phyloP scores from a whole-genome alignment of 805 yeast species.

The Kazachstania martiniae region DNA sequence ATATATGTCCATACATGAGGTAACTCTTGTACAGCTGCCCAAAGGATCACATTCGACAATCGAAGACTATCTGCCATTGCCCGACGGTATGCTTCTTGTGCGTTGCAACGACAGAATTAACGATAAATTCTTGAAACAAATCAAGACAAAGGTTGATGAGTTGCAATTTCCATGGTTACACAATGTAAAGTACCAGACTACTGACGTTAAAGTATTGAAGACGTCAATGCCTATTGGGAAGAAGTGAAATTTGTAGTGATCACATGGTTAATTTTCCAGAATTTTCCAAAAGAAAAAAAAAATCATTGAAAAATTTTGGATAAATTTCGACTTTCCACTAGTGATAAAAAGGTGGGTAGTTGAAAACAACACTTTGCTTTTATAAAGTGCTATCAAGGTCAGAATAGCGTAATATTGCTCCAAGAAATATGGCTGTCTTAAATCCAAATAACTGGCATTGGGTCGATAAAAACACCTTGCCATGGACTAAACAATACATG shows the following conservation, averaged over 20 bases:
- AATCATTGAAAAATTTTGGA: too few relatives aligned
- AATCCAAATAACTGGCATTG: constrained; percentile 74
- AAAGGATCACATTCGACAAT: constrained; percentile 25
- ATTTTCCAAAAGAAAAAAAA: too few relatives aligned
- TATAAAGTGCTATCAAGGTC: too few relatives aligned
- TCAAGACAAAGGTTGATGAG: constrained; percentile 10
- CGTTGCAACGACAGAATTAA: constrained; percentile 14
- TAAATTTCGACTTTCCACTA: too few relatives aligned
- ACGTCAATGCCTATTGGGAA: constrained; percentile 11
- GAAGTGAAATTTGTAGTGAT: background rate
- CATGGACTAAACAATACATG: constrained; percentile 50
- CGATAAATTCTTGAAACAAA: constrained; percentile 10
- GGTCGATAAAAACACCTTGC: constrained; percentile 58
- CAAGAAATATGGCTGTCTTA: constrained; percentile 46
- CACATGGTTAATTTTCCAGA: background rate
- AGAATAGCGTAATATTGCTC: background rate
- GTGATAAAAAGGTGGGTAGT: too few relatives aligned
- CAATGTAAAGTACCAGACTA: constrained; percentile 8
- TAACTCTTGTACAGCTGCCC: constrained; percentile 54
- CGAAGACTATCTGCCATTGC: constrained; percentile 3
- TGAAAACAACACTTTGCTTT: too few relatives aligned
- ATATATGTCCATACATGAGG: constrained; percentile 28
- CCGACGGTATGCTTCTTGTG: constrained; percentile 19
- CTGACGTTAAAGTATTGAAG: constrained; percentile 14
- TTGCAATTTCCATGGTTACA: constrained; percentile 21